Evolutionary conservation across 169 alveolate species (phyloP), one percentile per base, ranked within the genome.

Genomic region (Plasmodium falciparum): DNA sequence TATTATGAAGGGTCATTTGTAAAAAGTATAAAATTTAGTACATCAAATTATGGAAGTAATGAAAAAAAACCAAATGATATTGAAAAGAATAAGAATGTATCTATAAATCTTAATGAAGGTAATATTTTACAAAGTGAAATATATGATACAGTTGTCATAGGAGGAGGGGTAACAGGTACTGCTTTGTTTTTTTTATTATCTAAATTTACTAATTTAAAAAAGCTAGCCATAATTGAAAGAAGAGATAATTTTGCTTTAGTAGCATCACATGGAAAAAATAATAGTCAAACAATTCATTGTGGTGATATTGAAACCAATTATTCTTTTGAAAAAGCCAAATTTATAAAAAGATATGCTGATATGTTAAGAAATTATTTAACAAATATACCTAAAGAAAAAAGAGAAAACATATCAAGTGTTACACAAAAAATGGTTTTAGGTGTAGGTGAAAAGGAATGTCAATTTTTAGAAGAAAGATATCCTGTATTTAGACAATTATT

Each of bases 121-220:
- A 39, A 47, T 13, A 59, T 69, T 17, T 33, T 85, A 15, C 63
- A 65, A 1, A 76, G 88, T 24, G 93, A 92, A 12, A 92, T 92
- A 20, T 93, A 45, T 69, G 97, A 95, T 65, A 97, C 95, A 6
- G 89, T 95, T 29, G 91, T 95, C 39, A 95, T 95, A 39, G 97
- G 97, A 61, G 97, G 97, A 73, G 97, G 97, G 3, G 96, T 95
- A 45, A 91, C 97, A 1, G 97, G 97, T 17, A 95, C 97, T 17
- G 96, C 97, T 13, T 95, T 95, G 56, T 94, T 91, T 66, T 95
- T 95, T 85, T 93, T 93, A 59, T 92, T 95, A 20, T 93, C 97
- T 11, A 91, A 92, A 63, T 95, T 95, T 88, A 95, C 97, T 8
- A 91, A 95, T 65, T 63, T 95, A 73, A 93, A 92, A 78, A 80